Percentiles rank a stretch among this genome's conserved stretches.
Conservation (phyloP, 2,329 filamentous ascomycete species). For the Colletotrichum spaethianum region DNA sequence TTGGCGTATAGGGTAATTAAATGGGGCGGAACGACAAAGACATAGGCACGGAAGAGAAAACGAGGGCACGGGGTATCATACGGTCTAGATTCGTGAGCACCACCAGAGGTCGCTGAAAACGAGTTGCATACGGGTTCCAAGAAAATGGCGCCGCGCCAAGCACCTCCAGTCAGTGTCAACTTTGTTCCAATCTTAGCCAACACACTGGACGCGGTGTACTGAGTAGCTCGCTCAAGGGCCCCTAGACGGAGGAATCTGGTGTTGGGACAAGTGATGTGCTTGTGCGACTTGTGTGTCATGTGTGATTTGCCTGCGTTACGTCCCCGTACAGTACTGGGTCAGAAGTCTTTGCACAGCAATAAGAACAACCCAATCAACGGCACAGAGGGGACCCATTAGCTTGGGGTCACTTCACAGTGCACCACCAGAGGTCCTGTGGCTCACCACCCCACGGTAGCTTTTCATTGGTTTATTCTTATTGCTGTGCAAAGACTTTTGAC, state of each 20-base stretch:
- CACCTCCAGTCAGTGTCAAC: slow-evolving; percentile 23
- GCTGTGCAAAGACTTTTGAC: too few species aligned
- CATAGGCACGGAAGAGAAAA: neutral
- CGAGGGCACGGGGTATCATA: neutral
- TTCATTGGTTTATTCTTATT: too few species aligned
- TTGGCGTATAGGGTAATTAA: neutral
- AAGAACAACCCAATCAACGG: too few species aligned
- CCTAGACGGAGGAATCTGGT: neutral
- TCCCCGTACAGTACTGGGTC: too few species aligned
- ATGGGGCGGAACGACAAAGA: neutral
- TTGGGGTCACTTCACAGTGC: too few species aligned
- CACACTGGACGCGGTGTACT: neutral
- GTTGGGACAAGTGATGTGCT: neutral
- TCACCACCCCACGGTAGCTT: too few species aligned
- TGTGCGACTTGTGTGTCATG: neutral
- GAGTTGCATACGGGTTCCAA: slow-evolving; percentile 26
- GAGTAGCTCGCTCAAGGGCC: neutral
- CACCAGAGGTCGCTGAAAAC: slow-evolving; percentile 17
- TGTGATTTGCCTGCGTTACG: neutral
- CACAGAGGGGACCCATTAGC: too few species aligned
- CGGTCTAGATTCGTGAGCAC: slow-evolving; percentile 21
- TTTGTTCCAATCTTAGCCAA: slow-evolving; percentile 26
- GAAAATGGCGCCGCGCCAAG: slow-evolving; percentile 35
- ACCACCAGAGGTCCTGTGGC: too few species aligned
- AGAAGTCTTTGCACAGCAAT: too few species aligned